Conservation (phyloP, 495 filamentous ascomycete species). For the Penicillium roqueforti region DNA sequence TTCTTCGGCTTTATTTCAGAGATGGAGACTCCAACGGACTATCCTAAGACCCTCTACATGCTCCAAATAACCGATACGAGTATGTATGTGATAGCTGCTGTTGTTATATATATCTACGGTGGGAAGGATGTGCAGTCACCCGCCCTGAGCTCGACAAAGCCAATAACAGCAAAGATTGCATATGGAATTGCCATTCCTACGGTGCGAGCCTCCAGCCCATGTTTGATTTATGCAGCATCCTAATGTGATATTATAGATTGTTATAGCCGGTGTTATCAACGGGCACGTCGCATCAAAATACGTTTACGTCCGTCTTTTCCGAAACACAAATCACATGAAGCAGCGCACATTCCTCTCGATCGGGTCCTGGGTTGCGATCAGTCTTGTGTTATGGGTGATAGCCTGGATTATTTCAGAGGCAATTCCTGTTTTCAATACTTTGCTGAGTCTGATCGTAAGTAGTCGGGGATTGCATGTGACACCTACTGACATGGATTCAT, state of each 20-base stretch:
- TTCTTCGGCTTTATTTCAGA: slow-evolving; percentile 76
- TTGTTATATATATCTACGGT: slow-evolving; percentile 65
- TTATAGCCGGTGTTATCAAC: slow-evolving; percentile 63
- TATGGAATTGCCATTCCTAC: slow-evolving; percentile 78
- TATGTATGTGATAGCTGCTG: slow-evolving; percentile 54
- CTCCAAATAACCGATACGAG: slow-evolving; percentile 61
- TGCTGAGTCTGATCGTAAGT: slow-evolving; percentile 52
- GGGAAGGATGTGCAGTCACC: slow-evolving; percentile 65
- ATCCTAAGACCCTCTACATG: slow-evolving; percentile 59
- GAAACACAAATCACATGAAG: slow-evolving; percentile 55
- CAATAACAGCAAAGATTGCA: slow-evolving; percentile 59
- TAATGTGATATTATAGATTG: slow-evolving; percentile 32
- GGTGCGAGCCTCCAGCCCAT: slow-evolving; percentile 23
- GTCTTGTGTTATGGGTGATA: slow-evolving; percentile 53
- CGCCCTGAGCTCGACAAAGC: slow-evolving; percentile 64
- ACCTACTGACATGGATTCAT: neutral
- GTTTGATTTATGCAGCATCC: too few species aligned
- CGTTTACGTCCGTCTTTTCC: slow-evolving; percentile 60
- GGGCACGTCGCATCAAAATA: slow-evolving; percentile 60
- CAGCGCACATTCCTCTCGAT: slow-evolving; percentile 48
- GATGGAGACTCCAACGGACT: slow-evolving; percentile 64
- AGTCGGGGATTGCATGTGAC: neutral
- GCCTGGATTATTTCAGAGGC: slow-evolving; percentile 70
- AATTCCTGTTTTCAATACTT: slow-evolving; percentile 66
- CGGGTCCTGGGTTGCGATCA: slow-evolving; percentile 56